Conservation (phyloP, 768 basidiomycete species). For the Xanthoconium purpureum region DNA sequence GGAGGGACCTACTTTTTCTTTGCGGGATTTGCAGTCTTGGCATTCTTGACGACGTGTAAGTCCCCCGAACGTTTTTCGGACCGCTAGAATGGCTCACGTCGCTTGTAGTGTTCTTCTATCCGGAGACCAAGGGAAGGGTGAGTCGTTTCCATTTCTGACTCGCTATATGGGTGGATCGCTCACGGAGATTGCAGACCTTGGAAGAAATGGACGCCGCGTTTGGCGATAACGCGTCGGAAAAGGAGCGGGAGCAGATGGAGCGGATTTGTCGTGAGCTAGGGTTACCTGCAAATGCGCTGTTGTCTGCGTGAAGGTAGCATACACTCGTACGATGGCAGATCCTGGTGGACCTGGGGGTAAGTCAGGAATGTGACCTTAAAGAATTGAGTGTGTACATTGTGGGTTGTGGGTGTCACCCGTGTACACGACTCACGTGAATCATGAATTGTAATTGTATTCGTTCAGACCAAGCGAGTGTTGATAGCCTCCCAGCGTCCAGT, state of each 20-base stretch:
- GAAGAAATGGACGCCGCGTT: conserved; percentile 35
- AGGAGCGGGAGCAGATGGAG: conserved; percentile 27
- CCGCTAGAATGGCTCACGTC: no score
- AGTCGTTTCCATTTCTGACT: neutral
- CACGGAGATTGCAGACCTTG: conserved; percentile 21
- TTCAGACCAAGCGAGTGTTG: no score
- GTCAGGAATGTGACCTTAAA: no score
- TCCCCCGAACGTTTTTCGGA: neutral
- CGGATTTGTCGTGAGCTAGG: conserved; percentile 29
- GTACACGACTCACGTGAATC: no score
- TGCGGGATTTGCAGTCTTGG: conserved; percentile 24
- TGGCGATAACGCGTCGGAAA: conserved; percentile 28
- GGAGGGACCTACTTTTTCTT: conserved; percentile 31
- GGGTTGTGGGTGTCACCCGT: no score
- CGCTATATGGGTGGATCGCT: neutral
- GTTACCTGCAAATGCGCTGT: conserved; percentile 24
- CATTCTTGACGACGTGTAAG: conserved; percentile 31
- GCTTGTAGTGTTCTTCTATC: conserved; percentile 23
- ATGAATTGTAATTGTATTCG: no score
- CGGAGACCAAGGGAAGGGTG: conserved; percentile 35
- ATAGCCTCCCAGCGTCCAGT: no score
- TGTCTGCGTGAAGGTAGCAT: conserved; percentile 6
- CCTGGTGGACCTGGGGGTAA: no score
- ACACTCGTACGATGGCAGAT: neutral
- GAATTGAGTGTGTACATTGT: no score